These are phyloP conservation scores for Aspergillus carlsbadensis DNA, from an alignment of 495 filamentous ascomycete genomes.

Conservation along the genomic window DNA sequence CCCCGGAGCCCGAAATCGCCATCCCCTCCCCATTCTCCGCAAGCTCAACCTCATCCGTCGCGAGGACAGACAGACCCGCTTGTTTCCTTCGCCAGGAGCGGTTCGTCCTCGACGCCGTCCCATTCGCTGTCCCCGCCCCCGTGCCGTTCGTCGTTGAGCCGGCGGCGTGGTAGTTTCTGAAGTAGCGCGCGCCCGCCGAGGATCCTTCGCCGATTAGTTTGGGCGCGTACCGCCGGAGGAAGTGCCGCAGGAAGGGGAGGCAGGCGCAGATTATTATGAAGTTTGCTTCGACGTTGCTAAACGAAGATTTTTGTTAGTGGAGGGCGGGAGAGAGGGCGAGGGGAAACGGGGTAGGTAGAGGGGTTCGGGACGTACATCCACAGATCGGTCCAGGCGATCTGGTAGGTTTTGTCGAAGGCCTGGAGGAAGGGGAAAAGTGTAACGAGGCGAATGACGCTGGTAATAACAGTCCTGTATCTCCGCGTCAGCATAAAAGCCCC, in stretches of 20 bases:
- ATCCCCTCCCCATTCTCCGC: background rate
- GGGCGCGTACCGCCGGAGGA: conserved; percentile 7
- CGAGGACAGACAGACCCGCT: background rate
- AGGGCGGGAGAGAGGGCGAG: background rate
- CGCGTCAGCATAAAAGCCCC: background rate
- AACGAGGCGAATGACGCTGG: conserved; percentile 12
- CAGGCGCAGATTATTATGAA: conserved; percentile 14
- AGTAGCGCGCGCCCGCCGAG: background rate
- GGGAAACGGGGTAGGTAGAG: background rate
- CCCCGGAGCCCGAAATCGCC: background rate
- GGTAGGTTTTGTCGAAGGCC: conserved; percentile 6
- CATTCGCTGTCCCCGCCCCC: too few species aligned
- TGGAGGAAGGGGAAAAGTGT: conserved; percentile 11
- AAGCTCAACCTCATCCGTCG: conserved; percentile 8
- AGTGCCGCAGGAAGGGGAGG: conserved; percentile 11
- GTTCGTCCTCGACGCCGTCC: background rate
- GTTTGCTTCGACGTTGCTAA: conserved; percentile 15
- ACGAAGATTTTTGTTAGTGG: background rate
- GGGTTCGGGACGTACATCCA: conserved; percentile 11
- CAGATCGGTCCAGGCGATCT: conserved; percentile 3
- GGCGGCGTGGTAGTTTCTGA: conserved; percentile 1
- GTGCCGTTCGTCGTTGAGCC: too few species aligned
- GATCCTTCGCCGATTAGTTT: conserved; percentile 9
- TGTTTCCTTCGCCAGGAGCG: background rate
- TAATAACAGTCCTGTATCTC: conserved; percentile 7